Conservation (phyloP, 352 stramenopile genomes). For the Thalassiosira ordinaria region DNA sequence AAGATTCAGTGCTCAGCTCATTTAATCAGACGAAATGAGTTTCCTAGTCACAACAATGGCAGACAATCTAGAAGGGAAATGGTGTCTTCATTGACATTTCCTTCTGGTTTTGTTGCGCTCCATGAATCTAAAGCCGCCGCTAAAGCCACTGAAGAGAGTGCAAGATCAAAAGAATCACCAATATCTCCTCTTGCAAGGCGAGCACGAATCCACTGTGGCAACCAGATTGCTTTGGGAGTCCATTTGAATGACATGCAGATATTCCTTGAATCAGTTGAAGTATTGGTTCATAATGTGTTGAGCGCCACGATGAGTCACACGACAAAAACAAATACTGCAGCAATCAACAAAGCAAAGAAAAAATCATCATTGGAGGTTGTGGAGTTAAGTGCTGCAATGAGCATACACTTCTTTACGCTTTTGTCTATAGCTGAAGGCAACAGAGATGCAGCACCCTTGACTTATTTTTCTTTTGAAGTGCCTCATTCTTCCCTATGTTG, state of each 20-base stretch:
- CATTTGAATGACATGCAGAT: slow-evolving; percentile 32
- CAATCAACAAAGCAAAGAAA: slow-evolving; percentile 27
- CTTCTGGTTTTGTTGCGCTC: slow-evolving; percentile 34
- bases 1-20: slow-evolving; percentile 36
- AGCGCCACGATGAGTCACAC: slow-evolving; percentile 18
- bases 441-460: background rate
- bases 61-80: slow-evolving; percentile 1
- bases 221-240: slow-evolving; percentile 34
- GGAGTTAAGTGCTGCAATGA: slow-evolving; percentile 36
- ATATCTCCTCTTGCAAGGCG: slow-evolving; percentile 3
- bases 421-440: slow-evolving; percentile 1
- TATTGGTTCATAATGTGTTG: slow-evolving; percentile 34
- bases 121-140: slow-evolving; percentile 5
- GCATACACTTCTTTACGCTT: slow-evolving; percentile 27
- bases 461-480: slow-evolving; percentile 32
- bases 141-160: too few species aligned
- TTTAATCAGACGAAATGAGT: background rate
- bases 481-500: slow-evolving; percentile 16
- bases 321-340: background rate
- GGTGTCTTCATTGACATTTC: slow-evolving; percentile 37
- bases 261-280: slow-evolving; percentile 33
- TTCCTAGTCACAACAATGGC: background rate
- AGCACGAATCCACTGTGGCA: slow-evolving; percentile 17
- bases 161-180: too few species aligned
- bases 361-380: slow-evolving; percentile 39